These are phyloP conservation scores for Ammopiptanthus mongolicus DNA, from an alignment of 306 rosid genomes.

Conservation along the genomic window DNA sequence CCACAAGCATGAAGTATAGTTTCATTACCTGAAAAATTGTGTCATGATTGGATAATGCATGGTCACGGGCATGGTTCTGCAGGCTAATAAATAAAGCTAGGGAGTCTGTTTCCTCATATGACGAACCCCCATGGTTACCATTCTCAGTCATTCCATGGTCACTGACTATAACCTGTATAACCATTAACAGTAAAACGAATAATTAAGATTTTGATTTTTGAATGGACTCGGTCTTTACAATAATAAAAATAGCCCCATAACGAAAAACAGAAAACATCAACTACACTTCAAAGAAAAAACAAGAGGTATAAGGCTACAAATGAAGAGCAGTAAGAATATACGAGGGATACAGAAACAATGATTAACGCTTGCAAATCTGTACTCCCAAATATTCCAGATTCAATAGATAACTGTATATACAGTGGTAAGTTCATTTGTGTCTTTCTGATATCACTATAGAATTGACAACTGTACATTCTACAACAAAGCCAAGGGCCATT, in stretches of 20 bases:
- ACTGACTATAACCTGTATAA: conserved; percentile 65
- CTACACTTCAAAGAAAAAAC: background rate
- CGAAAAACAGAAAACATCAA: background rate
- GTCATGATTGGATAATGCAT: conserved; percentile 28
- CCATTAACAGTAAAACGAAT: conserved; percentile 11
- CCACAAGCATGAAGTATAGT: conserved; percentile 16
- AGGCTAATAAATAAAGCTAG: conserved; percentile 70
- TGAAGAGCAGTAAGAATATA: background rate
- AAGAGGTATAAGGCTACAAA: background rate
- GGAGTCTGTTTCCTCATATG: conserved; percentile 85
- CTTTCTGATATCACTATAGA: background rate
- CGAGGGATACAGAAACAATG: conserved; percentile 1
- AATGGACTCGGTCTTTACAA: background rate
- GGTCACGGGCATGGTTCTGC: conserved; percentile 35
- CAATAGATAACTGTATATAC: background rate
- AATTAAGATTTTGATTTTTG: background rate
- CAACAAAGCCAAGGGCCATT: background rate
- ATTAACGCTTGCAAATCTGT: background rate
- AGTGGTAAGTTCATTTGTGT: background rate
- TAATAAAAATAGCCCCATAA: background rate
- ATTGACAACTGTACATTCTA: conserved; percentile 11
- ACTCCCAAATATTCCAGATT: background rate
- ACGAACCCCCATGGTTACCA: conserved; percentile 95
- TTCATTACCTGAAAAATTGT: conserved; percentile 65
- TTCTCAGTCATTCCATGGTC: conserved; percentile 97